Evolutionary conservation across 306 rosid species (phyloP), one percentile per base, ranked within the genome.

Genomic region (Trichosanthes cucumerina): DNA sequence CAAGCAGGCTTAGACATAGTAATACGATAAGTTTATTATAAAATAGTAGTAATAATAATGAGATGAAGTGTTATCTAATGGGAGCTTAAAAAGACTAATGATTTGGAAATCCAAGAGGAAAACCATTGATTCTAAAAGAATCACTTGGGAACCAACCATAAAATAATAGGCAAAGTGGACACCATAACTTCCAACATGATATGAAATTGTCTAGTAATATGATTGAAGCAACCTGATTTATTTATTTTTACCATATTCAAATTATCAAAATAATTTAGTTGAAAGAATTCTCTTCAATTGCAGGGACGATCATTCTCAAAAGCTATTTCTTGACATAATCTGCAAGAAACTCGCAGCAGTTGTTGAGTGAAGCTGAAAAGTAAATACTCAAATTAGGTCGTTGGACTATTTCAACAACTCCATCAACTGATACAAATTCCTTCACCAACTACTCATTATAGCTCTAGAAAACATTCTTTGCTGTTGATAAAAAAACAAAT

Each of bases 281-380:
- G 43, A 63, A 63, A 33, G 10, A 63, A 14, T 33, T 44, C 70
- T 63, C 70, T 59, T 12, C 23, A 33, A 5, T 16, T 14, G 21
- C 41, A 9, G 68, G 5, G 38, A 28, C 38, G 34, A 59, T 8
- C 15, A 59, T 19, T 56, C 11, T 41, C 36, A 0, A 19, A 18
- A 10, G 34, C 18, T 41, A n/a, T 68, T 39, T 69, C 75, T 69
- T 39, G 0, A 21, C 50, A 39, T 69, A 23, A 69, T 66, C 74
- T 9, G 16, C 74, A 1, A 65, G 49, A 65, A 65, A 28, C 34
- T 41, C 33, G 41, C n/a, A 23, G 2, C 75, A 23, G 38, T 70
- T 69, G 21, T 6, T 62, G 75, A 39, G 75, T 41, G 75, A 69
- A 69, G 52, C 53, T 69, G 19, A 69, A 41, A 69, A 69, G 75